Base-by-base conservation (phyloP, 192 early-diverging fungal species). In the Entrophospora sp. region DNA sequence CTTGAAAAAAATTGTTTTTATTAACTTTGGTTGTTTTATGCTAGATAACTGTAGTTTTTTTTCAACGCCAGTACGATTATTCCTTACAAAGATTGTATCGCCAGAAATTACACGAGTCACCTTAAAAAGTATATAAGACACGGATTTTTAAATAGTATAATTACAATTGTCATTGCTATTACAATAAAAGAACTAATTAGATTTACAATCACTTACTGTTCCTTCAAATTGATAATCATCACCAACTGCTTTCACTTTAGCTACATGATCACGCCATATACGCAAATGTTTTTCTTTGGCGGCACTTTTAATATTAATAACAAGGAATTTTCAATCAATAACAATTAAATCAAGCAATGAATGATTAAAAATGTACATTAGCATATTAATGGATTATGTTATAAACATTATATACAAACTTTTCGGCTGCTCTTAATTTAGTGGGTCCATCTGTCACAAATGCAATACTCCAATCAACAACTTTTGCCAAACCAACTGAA, bases 391-490 rank as follows among this genome's bases (percentile, higher is more conserved):
- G n/a, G n/a, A n/a, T n/a, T n/a, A n/a, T n/a, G n/a, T n/a, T n/a
- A n/a, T n/a, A n/a, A n/a, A n/a, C n/a, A n/a, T n/a, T n/a, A n/a
- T n/a, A n/a, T 10, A 78, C 84, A 59, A 73, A 77, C 34, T 74
- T 76, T 81, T 99, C 94, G 22, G 93, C 91, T 14, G 80, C 80
- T 18, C 89, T 82, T 57, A 94, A 79, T 27, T 83, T 82, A 10
- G 74, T 75, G 20, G 88, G 81, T 20, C 84, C 87, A 28, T 82
- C 83, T 14, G 89, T 90, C n/a, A 88, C 83, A 48, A 88, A 63
- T 3, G 86, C 76, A 20, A 88, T 83, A 61, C 88, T 92, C 90
- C 91, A 90, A 55, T 96, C 95, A 20, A 86, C 88, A 40, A 91
- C 83, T 61, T 85, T 90, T 16, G 94, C 97, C 46, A 93, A 80